Percentiles rank a stretch among this genome's conserved stretches.
These are phyloP conservation scores for Fistulinella cinereoalba DNA, from an alignment of 1,284 basidiomycete species.

Conservation along the genomic window DNA sequence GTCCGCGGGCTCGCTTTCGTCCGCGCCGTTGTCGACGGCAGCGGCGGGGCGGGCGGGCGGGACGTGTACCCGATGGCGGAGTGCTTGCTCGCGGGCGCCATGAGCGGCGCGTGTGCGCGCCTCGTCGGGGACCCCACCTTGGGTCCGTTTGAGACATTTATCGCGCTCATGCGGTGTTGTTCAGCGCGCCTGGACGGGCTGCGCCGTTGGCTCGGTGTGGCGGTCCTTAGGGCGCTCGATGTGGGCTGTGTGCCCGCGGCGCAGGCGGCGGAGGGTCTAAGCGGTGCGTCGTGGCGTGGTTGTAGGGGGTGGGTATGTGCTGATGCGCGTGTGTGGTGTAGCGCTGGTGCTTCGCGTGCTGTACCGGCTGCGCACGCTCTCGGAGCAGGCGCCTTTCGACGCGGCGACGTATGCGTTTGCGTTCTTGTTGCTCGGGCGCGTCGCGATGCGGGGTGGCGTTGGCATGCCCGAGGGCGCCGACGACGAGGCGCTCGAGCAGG, in stretches of 20 bases:
- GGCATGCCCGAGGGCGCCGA: slow-evolving; percentile 45
- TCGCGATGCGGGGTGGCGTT: slow-evolving; percentile 72
- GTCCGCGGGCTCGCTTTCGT: slow-evolving; percentile 69
- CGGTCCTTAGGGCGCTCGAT: slow-evolving; percentile 71
- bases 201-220: slow-evolving; percentile 73
- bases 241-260: slow-evolving; percentile 71
- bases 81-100: slow-evolving; percentile 64
- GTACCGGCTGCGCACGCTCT: slow-evolving; percentile 80
- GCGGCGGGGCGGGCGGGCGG: slow-evolving; percentile 46
- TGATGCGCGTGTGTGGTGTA: too few relatives aligned
- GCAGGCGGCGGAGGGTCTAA: slow-evolving; percentile 67
- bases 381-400: slow-evolving; percentile 83
- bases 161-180: slow-evolving; percentile 62
- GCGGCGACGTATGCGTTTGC: slow-evolving; percentile 82
- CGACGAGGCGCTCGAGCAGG: slow-evolving; percentile 82
- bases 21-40: slow-evolving; percentile 48
- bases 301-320: neutral
- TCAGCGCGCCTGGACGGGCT: slow-evolving; percentile 71
- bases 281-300: slow-evolving; percentile 44
- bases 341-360: slow-evolving; percentile 84
- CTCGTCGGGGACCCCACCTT: slow-evolving; percentile 49
- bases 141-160: slow-evolving; percentile 66
- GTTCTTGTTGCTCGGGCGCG: slow-evolving; percentile 73
- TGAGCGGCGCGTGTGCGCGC: slow-evolving; percentile 50
- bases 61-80: slow-evolving; percentile 58